These are phyloP conservation scores for Stachybotrys elegans DNA, from an alignment of 2,329 filamentous ascomycete genomes.

Conservation along the genomic window DNA sequence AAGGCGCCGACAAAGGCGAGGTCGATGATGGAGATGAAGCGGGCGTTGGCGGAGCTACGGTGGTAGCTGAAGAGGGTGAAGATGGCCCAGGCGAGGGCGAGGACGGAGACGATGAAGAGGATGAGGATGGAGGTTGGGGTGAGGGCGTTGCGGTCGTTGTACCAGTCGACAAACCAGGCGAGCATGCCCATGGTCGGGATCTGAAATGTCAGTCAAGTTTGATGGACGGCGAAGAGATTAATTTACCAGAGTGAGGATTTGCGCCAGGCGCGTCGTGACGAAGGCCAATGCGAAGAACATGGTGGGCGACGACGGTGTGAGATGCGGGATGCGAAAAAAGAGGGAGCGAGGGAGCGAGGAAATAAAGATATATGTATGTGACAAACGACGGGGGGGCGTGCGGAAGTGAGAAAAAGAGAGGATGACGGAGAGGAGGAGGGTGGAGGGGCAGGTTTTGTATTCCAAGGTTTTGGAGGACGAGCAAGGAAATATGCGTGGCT, in stretches of 20 bases:
- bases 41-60: conserved; percentile 55
- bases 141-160: conserved; percentile 49
- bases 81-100: conserved; percentile 59
- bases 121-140: conserved; percentile 60
- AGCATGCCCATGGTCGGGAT: conserved; percentile 64
- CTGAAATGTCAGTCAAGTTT: conserved; percentile 28
- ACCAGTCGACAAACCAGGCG: conserved; percentile 60
- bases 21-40: conserved; percentile 57
- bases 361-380: too few relatives aligned
- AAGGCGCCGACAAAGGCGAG: conserved; percentile 58
- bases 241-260: conserved; percentile 59
- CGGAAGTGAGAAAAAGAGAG: too few relatives aligned
- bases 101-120: conserved; percentile 62
- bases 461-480: too few relatives aligned
- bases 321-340: too few relatives aligned
- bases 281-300: conserved; percentile 63
- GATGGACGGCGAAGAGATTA: conserved; percentile 3
- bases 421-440: too few relatives aligned
- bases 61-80: conserved; percentile 64
- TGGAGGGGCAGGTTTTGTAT: too few relatives aligned
- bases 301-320: conserved; percentile 24
- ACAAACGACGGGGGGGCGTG: too few relatives aligned
- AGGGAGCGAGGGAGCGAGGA: too few relatives aligned
- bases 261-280: conserved; percentile 55
- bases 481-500: too few relatives aligned